Evolutionary conservation across 192 early-diverging fungal genomes (phyloP).

Genomic region (Backusella westeae): DNA sequence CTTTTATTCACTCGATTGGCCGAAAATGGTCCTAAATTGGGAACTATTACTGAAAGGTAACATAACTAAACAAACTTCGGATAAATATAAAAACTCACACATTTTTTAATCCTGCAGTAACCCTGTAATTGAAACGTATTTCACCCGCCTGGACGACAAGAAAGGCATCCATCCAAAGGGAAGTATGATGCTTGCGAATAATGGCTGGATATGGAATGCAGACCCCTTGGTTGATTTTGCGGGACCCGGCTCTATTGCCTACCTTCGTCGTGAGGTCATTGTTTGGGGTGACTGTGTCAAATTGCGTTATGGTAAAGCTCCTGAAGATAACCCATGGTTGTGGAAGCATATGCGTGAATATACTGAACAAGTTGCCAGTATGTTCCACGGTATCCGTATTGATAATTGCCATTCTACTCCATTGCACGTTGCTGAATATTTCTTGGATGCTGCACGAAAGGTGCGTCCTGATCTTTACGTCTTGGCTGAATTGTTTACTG

Average conservation of each 20-base stretch:
- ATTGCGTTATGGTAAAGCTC: slow-evolving; percentile 84
- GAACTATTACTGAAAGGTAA: slow-evolving; percentile 66
- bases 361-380: slow-evolving; percentile 80
- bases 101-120: slow-evolving; percentile 45
- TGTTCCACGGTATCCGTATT: slow-evolving; percentile 96
- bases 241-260: slow-evolving; percentile 79
- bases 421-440: slow-evolving; percentile 87
- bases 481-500: slow-evolving; percentile 98
- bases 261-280: slow-evolving; percentile 93
- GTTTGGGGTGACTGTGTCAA: slow-evolving; percentile 99
- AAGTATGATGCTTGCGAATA: slow-evolving; percentile 82
- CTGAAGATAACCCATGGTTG: slow-evolving; percentile 91
- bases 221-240: slow-evolving; percentile 95
- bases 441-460: slow-evolving; percentile 84
- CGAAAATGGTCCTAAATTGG: slow-evolving; percentile 85
- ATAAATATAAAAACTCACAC: not conserved
- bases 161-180: slow-evolving; percentile 63
- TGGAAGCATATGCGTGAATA: slow-evolving; percentile 94
- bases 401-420: slow-evolving; percentile 99
- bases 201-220: slow-evolving; percentile 96
- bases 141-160: slow-evolving; percentile 70
- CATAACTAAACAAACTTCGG: slow-evolving; percentile 1
- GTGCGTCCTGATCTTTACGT: slow-evolving; percentile 93
- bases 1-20: slow-evolving; percentile 84
- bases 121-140: slow-evolving; percentile 95